These are phyloP conservation scores for Dichotomopilus funicola DNA, from an alignment of 2,329 filamentous ascomycete species.

Conservation along the genomic window DNA sequence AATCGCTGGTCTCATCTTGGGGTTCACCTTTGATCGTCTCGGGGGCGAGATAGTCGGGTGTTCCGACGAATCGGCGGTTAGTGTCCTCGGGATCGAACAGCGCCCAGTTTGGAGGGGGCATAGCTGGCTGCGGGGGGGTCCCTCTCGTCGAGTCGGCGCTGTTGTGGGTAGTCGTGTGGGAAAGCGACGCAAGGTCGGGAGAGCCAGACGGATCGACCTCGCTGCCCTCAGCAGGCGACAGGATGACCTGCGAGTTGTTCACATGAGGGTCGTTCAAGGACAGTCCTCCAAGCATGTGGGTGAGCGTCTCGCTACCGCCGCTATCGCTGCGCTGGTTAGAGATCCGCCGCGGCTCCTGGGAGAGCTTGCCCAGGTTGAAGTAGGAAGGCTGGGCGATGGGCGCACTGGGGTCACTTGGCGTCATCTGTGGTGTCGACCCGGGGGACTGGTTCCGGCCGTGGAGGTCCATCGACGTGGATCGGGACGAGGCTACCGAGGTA, in stretches of 20 bases:
- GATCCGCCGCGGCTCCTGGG: conserved; percentile 57
- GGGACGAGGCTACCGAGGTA: conserved; percentile 78
- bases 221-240: conserved; percentile 66
- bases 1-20: conserved; percentile 97
- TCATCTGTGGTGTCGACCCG: conserved; percentile 77
- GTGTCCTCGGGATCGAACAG: conserved; percentile 93
- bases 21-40: conserved; percentile 94
- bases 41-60: conserved; percentile 91
- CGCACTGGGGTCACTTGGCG: conserved; percentile 60
- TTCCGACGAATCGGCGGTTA: conserved; percentile 89
- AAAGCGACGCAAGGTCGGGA: conserved; percentile 67
- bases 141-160: conserved; percentile 45
- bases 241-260: conserved; percentile 39
- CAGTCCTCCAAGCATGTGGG: conserved; percentile 74
- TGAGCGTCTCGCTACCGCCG: conserved; percentile 78
- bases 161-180: conserved; percentile 39
- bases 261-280: conserved; percentile 59
- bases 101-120: conserved; percentile 86
- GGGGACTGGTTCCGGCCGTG: conserved; percentile 69
- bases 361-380: conserved; percentile 63
- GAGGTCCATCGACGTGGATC: conserved; percentile 89
- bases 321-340: conserved; percentile 89
- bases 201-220: conserved; percentile 68
- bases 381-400: conserved; percentile 83
- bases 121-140: conserved; percentile 56